phyloP scores from a whole-genome alignment of 1,284 basidiomycete genomes.

The Golubevia pallescens region DNA sequence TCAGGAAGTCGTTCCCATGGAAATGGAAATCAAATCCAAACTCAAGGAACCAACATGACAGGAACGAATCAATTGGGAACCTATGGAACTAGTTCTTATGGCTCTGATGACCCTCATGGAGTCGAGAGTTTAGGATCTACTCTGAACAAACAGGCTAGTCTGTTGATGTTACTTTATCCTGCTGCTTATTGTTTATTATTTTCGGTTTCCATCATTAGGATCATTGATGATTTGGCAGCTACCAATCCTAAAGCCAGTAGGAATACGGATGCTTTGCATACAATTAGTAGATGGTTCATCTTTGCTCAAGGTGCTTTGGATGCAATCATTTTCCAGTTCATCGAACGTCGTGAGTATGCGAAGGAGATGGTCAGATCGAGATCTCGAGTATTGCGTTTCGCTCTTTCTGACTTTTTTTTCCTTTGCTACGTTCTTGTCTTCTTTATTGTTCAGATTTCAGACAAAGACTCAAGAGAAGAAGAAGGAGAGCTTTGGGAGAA shows the following conservation, averaged over 20 bases:
- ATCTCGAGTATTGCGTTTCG: background rate
- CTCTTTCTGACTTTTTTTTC: no score
- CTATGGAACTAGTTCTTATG: no score
- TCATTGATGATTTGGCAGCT: conserved; percentile 33
- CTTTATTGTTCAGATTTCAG: conserved; percentile 18
- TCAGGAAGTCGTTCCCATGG: no score
- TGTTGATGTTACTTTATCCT: conserved; percentile 44
- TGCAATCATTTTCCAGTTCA: conserved; percentile 50
- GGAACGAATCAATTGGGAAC: no score
- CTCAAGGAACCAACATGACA: no score
- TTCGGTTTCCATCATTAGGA: conserved; percentile 36
- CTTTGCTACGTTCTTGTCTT: no score
- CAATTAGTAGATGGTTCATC: conserved; percentile 35
- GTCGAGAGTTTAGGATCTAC: conserved; percentile 47
- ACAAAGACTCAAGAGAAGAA: conserved; percentile 33
- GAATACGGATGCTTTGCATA: conserved; percentile 18
- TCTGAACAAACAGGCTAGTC: conserved; percentile 42
- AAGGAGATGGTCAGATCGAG: background rate
- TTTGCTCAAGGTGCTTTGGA: conserved; percentile 51
- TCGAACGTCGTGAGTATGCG: conserved; percentile 21
- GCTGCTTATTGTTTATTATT: conserved; percentile 42
- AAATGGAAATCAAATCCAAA: no score
- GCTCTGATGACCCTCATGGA: conserved; percentile 11
- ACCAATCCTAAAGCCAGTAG: conserved; percentile 12
- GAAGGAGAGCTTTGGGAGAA: conserved; percentile 39